Evolutionary conservation across 176 grass and related monocot genomes (phyloP), one percentile per base, ranked within the genome.

Genomic region (Cymbopogon citratus): DNA sequence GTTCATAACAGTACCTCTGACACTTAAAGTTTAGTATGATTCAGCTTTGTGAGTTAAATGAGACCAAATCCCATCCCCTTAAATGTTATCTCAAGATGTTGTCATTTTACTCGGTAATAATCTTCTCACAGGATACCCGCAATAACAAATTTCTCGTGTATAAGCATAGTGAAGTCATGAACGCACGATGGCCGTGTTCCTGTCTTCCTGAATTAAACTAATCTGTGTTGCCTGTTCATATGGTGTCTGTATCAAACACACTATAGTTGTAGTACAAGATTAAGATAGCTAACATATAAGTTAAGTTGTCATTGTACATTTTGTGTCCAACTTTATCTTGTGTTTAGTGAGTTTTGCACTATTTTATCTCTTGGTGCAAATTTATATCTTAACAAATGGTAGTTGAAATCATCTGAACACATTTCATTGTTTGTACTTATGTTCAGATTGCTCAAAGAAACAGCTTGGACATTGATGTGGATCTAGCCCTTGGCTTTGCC

Each of bases 391-490:
- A 0, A 73, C 6, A 31, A 78, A 65, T 66, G 12, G 39, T 39
- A 86, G 27, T 66, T 66, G 68, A 38, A 54, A 83, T n/a, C n/a
- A n/a, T 77, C 59, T 65, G 76, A 45, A 86, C 49, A 13, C 57
- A 78, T 79, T 78, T 78, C 36, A 78, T 75, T 85, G n/a, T 77
- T 79, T 90, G 35, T 61, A 69, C 29, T 51, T 82, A 12, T 69
- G 28, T 79, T 86, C 81, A 99, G 96, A 90, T 99, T 90, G 93
- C 93, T 86, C 96, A 93, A 77, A 74, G 83, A 64, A 99, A 99
- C 66, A 99, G 96, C 74, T 85, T 99, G 87, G 93, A 99, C 85
- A 89, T 99, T 40, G 96, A 99, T 75, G 93, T 92, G 63, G 96
- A 99, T 86, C 93, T 99, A 75, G 96, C 96, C 26, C 85, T 96